Conservation (phyloP, 139 green algal species). For the Astrephomene gubernaculifera region DNA sequence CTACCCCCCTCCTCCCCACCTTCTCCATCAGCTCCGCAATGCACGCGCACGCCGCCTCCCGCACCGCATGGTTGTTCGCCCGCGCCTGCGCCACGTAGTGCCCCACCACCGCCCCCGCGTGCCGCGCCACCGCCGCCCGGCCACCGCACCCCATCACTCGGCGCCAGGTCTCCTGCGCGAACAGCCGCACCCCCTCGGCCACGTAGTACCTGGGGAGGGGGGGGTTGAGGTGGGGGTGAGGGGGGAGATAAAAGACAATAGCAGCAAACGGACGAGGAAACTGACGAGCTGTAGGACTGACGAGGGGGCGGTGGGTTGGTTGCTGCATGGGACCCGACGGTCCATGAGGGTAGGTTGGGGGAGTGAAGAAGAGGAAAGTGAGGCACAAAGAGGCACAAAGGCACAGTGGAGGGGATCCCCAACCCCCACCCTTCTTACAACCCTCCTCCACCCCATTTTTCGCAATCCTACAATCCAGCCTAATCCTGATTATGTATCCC, state of each 20-base stretch:
- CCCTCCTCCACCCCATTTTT: too few relatives aligned
- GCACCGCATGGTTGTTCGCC: conserved; percentile 89
- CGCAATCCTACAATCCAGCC: too few relatives aligned
- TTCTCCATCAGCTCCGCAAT: conserved; percentile 94
- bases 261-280: too few relatives aligned
- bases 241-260: neutral
- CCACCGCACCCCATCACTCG: conserved; percentile 75
- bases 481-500: too few relatives aligned
- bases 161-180: conserved; percentile 89
- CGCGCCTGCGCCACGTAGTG: conserved; percentile 54
- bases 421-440: too few relatives aligned
- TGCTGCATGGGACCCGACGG: too few relatives aligned
- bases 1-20: conserved; percentile 47
- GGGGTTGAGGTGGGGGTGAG: neutral
- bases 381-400: too few relatives aligned
- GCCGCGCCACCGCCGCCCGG: conserved; percentile 68
- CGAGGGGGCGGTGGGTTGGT: too few relatives aligned
- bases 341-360: too few relatives aligned
- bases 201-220: conserved; percentile 83
- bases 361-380: too few relatives aligned
- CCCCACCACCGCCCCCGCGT: conserved; percentile 50
- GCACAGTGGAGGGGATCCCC: too few relatives aligned
- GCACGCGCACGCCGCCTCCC: conserved; percentile 93
- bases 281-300: too few relatives aligned
- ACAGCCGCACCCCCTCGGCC: conserved; percentile 90